These are phyloP conservation scores for Heimioporus sp. DNA, from an alignment of 768 basidiomycete genomes.

Conservation along the genomic window DNA sequence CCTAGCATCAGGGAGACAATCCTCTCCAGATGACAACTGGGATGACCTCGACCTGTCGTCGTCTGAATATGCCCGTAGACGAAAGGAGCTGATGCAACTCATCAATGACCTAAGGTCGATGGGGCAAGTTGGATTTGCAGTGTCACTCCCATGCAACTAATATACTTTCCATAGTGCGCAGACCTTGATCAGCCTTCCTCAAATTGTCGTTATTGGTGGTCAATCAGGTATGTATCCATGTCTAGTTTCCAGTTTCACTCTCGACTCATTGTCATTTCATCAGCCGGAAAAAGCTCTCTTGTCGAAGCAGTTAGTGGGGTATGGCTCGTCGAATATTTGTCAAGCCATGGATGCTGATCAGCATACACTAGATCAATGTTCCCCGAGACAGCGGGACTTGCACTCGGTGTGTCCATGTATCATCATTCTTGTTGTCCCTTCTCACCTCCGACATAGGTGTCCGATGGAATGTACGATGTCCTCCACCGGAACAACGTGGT, in stretches of 20 bases:
- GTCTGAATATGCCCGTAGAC: conserved; percentile 39
- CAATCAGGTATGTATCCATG: conserved; percentile 45
- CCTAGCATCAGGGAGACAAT: background rate
- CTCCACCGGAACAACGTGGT: conserved; percentile 37
- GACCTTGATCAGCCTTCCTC: conserved; percentile 43
- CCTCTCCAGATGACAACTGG: conserved; percentile 14
- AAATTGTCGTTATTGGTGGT: conserved; percentile 53
- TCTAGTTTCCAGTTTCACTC: background rate
- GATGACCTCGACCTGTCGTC: conserved; percentile 24
- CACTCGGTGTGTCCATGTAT: conserved; percentile 40
- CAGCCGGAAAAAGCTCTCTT: conserved; percentile 60
- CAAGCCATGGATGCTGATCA: background rate
- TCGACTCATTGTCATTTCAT: background rate
- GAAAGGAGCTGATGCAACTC: conserved; percentile 40
- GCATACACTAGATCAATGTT: conserved; percentile 48
- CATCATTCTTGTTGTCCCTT: background rate
- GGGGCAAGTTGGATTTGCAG: conserved; percentile 30
- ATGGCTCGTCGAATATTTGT: conserved; percentile 10
- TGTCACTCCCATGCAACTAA: background rate
- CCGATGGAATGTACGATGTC: conserved; percentile 55
- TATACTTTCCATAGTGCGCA: conserved; percentile 31
- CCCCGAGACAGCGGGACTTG: conserved; percentile 63
- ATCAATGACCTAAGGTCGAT: conserved; percentile 37
- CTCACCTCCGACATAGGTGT: conserved; percentile 34
- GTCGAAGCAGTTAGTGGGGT: conserved; percentile 60